Conservation (phyloP, 2,329 filamentous ascomycete genomes). For the Ascochyta rabiei region DNA sequence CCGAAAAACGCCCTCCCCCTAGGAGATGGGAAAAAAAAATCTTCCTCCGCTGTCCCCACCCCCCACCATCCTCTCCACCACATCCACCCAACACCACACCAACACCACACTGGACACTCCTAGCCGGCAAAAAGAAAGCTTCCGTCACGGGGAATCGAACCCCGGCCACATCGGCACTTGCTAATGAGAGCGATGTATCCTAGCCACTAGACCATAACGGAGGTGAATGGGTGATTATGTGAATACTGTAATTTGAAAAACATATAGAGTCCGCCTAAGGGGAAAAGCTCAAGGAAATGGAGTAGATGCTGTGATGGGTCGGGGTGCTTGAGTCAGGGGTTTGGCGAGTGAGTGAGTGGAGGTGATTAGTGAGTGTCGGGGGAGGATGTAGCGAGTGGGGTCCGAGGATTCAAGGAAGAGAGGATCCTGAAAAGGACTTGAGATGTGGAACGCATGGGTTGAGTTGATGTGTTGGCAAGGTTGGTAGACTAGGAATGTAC, state of each 20-base stretch:
- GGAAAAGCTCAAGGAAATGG: too few relatives aligned
- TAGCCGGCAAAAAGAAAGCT: neutral
- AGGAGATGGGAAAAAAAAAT: neutral
- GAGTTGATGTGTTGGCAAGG: neutral
- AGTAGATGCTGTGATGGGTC: too few relatives aligned
- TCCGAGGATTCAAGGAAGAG: too few relatives aligned
- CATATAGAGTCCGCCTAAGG: too few relatives aligned
- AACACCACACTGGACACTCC: neutral
- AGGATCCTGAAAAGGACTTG: too few relatives aligned
- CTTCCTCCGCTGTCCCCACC: neutral
- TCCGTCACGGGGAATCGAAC: constrained; percentile 12
- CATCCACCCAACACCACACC: neutral
- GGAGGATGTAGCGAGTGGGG: too few relatives aligned
- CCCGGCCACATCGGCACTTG: constrained; percentile 3
- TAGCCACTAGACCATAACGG: constrained; percentile 8
- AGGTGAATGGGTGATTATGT: neutral
- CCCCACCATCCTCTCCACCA: too few relatives aligned
- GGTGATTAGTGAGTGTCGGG: too few relatives aligned
- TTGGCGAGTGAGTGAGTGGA: too few relatives aligned
- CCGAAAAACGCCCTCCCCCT: too few relatives aligned
- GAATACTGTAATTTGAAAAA: neutral
- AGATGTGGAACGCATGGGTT: neutral
- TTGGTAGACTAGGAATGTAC: neutral
- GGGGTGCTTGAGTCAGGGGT: too few relatives aligned
- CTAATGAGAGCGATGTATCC: constrained; percentile 9